Percentiles rank a stretch among this genome's conserved stretches.
These are phyloP conservation scores for Boletus subparvulus DNA, from an alignment of 768 basidiomycete genomes.

Conservation along the genomic window DNA sequence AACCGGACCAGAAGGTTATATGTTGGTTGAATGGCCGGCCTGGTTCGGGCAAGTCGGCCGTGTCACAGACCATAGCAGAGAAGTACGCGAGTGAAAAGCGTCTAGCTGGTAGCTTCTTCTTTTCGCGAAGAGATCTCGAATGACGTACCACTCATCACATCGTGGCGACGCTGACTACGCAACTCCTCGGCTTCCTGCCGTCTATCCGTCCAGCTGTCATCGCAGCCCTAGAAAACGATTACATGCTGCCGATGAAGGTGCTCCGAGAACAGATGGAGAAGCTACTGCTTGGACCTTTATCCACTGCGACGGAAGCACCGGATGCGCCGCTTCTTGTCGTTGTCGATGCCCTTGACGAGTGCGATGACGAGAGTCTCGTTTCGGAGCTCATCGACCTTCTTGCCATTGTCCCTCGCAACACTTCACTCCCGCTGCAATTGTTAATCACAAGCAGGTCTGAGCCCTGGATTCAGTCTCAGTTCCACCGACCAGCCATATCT, in stretches of 20 bases:
- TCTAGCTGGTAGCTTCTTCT: constrained; percentile 38
- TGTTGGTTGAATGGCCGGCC: constrained; percentile 30
- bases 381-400: constrained; percentile 27
- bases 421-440: constrained; percentile 22
- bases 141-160: constrained; percentile 25
- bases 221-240: constrained; percentile 23
- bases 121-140: constrained; percentile 29
- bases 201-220: constrained; percentile 22
- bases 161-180: constrained; percentile 33
- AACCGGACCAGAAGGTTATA: constrained; percentile 3
- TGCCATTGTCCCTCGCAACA: constrained; percentile 11
- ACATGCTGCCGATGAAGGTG: constrained; percentile 27
- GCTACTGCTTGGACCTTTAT: constrained; percentile 23
- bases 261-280: constrained; percentile 31
- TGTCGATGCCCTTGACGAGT: constrained; percentile 27
- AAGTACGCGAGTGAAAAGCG: constrained; percentile 17
- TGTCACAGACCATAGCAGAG: constrained; percentile 34
- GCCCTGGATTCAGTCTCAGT: constrained; percentile 21
- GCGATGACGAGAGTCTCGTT: constrained; percentile 26
- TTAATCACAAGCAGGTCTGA: constrained; percentile 27
- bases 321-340: constrained; percentile 19
- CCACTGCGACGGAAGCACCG: constrained; percentile 4
- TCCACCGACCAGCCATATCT: constrained; percentile 15
- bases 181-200: constrained; percentile 26
- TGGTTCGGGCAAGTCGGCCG: constrained; percentile 28